These are phyloP conservation scores for Themeda triandra DNA, from an alignment of 176 grass and related monocot genomes.

Conservation along the genomic window DNA sequence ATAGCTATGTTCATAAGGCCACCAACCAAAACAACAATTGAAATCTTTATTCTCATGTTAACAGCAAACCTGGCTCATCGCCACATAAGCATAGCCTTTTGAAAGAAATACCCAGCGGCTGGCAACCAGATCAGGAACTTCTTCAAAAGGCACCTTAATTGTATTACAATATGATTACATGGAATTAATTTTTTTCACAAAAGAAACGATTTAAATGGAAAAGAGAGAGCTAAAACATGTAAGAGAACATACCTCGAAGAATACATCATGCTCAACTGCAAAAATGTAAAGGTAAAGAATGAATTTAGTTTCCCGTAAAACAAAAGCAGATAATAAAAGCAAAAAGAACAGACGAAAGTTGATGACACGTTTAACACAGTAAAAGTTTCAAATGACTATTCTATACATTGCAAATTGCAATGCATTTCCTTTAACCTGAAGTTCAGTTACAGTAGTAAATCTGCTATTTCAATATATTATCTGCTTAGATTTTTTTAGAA, in stretches of 20 bases:
- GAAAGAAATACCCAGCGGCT: conserved; percentile 68
- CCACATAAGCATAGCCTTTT: conserved; percentile 95
- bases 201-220: background rate
- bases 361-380: background rate
- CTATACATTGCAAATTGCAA: background rate
- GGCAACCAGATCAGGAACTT: conserved; percentile 86
- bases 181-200: background rate
- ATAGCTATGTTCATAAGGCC: conserved; percentile 12
- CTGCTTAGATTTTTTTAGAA: background rate
- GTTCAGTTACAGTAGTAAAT: background rate
- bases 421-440: background rate
- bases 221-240: conserved; percentile 12
- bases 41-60: conserved; percentile 7
- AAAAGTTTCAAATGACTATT: background rate
- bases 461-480: conserved; percentile 3
- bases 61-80: conserved; percentile 78
- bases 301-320: conserved; percentile 19
- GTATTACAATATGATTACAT: conserved; percentile 12
- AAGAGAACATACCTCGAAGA: conserved; percentile 63
- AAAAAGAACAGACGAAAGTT: background rate
- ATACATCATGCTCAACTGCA: conserved; percentile 84
- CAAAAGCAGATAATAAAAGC: background rate
- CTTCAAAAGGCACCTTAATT: conserved; percentile 90
- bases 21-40: conserved; percentile 11
- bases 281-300: conserved; percentile 16